Evolutionary conservation across 345 rosid genomes (phyloP).

Genomic region (Hypericum androsaemum): DNA sequence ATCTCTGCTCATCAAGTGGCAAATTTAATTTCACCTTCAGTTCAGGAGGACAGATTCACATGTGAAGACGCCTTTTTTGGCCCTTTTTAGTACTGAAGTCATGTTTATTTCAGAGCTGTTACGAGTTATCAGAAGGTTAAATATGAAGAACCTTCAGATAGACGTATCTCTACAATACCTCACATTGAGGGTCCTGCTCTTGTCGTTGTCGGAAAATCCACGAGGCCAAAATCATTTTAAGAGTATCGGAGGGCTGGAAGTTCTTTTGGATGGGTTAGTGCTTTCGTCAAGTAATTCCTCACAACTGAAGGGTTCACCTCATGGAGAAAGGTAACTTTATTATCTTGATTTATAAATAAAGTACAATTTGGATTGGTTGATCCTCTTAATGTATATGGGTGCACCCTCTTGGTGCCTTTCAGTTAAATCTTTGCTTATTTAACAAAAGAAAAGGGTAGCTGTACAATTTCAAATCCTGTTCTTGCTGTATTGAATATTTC

Average conservation of each 20-base stretch:
- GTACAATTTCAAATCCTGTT: neutral
- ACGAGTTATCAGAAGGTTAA: conserved; percentile 61
- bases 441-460: no score
- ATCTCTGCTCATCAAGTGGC: no score
- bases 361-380: conserved; percentile 14
- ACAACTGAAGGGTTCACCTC: conserved; percentile 23
- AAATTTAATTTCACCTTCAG: no score
- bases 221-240: conserved; percentile 76
- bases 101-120: conserved; percentile 44
- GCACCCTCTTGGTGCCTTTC: neutral
- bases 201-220: conserved; percentile 46
- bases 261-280: conserved; percentile 63
- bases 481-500: conserved; percentile 11
- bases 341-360: conserved; percentile 21
- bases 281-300: conserved; percentile 36
- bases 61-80: conserved; percentile 1
- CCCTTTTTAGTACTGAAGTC: neutral
- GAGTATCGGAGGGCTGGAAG: conserved; percentile 79
- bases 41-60: no score
- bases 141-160: conserved; percentile 48
- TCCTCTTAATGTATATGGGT: neutral
- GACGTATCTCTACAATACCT: conserved; percentile 46
- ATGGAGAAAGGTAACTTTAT: neutral
- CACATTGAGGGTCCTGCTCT: conserved; percentile 43
- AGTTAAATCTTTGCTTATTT: neutral